Conservation (phyloP, 2,329 filamentous ascomycete genomes). For the Apiospora sp. region DNA sequence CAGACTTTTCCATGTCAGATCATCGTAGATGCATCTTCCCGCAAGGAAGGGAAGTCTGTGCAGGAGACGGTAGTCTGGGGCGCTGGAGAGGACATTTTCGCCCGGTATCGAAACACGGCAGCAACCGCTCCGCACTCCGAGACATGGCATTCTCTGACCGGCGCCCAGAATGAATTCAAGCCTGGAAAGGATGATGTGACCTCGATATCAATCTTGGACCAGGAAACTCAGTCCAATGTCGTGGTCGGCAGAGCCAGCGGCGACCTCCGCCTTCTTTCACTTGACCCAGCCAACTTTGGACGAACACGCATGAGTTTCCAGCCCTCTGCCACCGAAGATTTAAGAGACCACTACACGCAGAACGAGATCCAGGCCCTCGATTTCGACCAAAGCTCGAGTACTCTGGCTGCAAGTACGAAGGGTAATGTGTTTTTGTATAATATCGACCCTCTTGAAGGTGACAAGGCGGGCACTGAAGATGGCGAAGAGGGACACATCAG, state of each 20-base stretch:
- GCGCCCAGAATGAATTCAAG: conserved; percentile 48
- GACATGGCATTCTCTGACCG: conserved; percentile 50
- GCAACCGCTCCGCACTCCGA: conserved; percentile 30
- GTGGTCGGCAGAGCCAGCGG: conserved; percentile 60
- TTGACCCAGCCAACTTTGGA: conserved; percentile 44
- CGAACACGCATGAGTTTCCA: conserved; percentile 36
- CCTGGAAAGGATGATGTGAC: conserved; percentile 60
- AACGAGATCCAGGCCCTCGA: conserved; percentile 48
- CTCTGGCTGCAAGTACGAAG: conserved; percentile 46
- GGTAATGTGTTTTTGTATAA: conserved; percentile 45
- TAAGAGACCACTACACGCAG: conserved; percentile 30
- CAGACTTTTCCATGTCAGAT: conserved; percentile 54
- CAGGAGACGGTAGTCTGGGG: conserved; percentile 60
- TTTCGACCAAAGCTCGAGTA: conserved; percentile 35
- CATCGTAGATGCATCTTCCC: conserved; percentile 54
- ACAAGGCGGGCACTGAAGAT: conserved; percentile 27
- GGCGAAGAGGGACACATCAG: conserved; percentile 26
- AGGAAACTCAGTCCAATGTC: conserved; percentile 42
- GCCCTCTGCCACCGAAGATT: conserved; percentile 24
- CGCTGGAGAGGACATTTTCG: conserved; percentile 59
- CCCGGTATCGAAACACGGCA: conserved; percentile 46
- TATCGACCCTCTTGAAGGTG: conserved; percentile 20
- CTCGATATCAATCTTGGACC: conserved; percentile 53
- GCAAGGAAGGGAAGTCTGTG: conserved; percentile 40
- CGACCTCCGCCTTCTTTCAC: conserved; percentile 54